Conservation (phyloP, 2,329 filamentous ascomycete genomes). For the Mycosphaerella sp. region DNA sequence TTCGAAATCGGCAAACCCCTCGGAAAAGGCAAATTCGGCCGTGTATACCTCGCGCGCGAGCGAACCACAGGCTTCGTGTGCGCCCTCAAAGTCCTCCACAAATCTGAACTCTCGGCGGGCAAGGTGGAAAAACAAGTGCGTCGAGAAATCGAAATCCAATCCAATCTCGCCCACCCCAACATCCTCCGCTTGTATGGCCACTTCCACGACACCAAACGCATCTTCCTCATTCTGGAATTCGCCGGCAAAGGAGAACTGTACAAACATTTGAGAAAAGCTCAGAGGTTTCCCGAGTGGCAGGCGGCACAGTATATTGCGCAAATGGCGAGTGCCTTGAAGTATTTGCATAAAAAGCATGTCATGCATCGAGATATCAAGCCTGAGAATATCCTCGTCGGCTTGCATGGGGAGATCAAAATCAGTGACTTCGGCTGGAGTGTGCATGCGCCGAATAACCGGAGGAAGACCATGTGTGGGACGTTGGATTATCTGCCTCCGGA, state of each 20-base stretch:
- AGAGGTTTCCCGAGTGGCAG: slow-evolving; percentile 77
- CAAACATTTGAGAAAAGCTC: slow-evolving; percentile 74
- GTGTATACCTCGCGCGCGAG: slow-evolving; percentile 79
- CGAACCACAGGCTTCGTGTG: slow-evolving; percentile 74
- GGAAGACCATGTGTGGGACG: slow-evolving; percentile 94
- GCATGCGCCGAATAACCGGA: slow-evolving; percentile 88
- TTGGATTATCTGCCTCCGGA: slow-evolving; percentile 96
- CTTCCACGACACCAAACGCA: slow-evolving; percentile 82
- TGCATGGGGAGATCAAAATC: slow-evolving; percentile 97
- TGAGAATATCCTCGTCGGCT: slow-evolving; percentile 91
- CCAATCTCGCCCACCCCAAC: slow-evolving; percentile 78
- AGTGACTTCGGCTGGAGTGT: slow-evolving; percentile 99
- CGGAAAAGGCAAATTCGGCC: slow-evolving; percentile 81
- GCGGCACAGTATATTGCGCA: slow-evolving; percentile 82
- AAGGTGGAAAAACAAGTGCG: slow-evolving; percentile 82
- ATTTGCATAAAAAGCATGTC: slow-evolving; percentile 93
- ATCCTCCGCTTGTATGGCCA: slow-evolving; percentile 78
- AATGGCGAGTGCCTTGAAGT: slow-evolving; percentile 83
- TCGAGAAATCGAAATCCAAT: slow-evolving; percentile 84
- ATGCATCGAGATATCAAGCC: slow-evolving; percentile 98
- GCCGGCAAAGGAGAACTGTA: slow-evolving; percentile 81
- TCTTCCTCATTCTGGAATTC: slow-evolving; percentile 83
- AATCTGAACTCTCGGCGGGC: slow-evolving; percentile 71
- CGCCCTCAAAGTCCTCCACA: slow-evolving; percentile 80
- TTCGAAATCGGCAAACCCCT: slow-evolving; percentile 86